Percentiles rank a stretch among this genome's conserved stretches.
These are phyloP conservation scores for Inonotus hispidus DNA, from an alignment of 1,284 basidiomycete species.

Conservation along the genomic window DNA sequence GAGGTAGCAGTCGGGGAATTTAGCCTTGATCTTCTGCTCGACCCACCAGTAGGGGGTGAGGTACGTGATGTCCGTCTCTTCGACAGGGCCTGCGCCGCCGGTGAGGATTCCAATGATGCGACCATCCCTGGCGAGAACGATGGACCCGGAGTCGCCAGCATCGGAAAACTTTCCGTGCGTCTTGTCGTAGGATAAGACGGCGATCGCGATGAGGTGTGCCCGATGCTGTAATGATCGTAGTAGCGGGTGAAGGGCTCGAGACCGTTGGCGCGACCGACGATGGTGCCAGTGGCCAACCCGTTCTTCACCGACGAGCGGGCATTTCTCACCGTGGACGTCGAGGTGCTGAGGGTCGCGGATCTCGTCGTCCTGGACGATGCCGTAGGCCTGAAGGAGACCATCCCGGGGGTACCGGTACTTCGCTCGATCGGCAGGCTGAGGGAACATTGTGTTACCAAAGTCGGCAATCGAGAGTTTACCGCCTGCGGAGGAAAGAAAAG, in stretches of 20 bases:
- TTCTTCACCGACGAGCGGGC: slow-evolving; percentile 31
- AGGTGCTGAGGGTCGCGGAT: slow-evolving; percentile 16
- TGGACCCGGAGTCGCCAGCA: slow-evolving; percentile 28
- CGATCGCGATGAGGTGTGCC: slow-evolving; percentile 27
- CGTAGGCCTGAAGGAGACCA: slow-evolving; percentile 16
- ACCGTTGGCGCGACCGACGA: slow-evolving; percentile 27
- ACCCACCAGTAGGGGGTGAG: background rate
- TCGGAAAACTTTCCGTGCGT: slow-evolving; percentile 30
- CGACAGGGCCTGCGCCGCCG: background rate
- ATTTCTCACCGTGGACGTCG: slow-evolving; percentile 21
- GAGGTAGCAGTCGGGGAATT: slow-evolving; percentile 2
- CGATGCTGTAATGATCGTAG: slow-evolving; percentile 24
- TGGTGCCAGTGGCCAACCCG: slow-evolving; percentile 29
- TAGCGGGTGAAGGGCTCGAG: slow-evolving; percentile 29
- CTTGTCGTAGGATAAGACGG: slow-evolving; percentile 28
- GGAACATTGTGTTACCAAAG: slow-evolving; percentile 22
- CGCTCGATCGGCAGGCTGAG: slow-evolving; percentile 16
- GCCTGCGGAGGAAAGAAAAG: slow-evolving; percentile 28
- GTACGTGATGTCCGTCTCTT: slow-evolving; percentile 1
- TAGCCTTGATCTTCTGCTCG: background rate
- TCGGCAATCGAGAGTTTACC: slow-evolving; percentile 22
- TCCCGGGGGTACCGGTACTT: slow-evolving; percentile 22
- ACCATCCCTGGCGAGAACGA: slow-evolving; percentile 23
- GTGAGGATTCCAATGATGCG: slow-evolving; percentile 18
- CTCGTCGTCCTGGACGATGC: slow-evolving; percentile 19